Evolutionary conservation across 1,284 basidiomycete species (phyloP), one percentile per base, ranked within the genome.

Genomic region (Microbotryomycetes sp.): DNA sequence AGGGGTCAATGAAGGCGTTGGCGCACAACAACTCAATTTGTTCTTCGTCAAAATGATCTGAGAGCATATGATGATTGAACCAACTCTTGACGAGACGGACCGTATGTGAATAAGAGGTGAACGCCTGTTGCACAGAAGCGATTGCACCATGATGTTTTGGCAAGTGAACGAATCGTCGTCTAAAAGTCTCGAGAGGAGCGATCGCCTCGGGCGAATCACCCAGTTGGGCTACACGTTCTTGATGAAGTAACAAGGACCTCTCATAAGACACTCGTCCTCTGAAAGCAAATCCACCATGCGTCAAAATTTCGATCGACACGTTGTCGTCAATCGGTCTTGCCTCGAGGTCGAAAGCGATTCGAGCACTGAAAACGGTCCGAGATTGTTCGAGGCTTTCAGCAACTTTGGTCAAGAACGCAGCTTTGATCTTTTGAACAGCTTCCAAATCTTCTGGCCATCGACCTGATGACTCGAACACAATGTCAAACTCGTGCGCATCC

Each of bases 401-500:
- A 19, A 74, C 58, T 57, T 70, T 70, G 56, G 56, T 50, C 23
- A 94, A 83, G 74, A 98, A 87, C 0, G 94, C 94, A 2, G 96
- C 80, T 76, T 98, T 98, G 77, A 93, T 88, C 70, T 91, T 92
- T 76, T 97, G 93, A 51, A 97, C 88, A 0, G 92, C 92, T 19
- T 81, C 81, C 1, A 98, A 81, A 71, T 98, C 92, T 72, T 97
- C 92, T 0, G 96, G 96, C 96, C 96, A 99, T 67, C 84, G 83
- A 0, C 87, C 86, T 0, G 91, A 94, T 63, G 86, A 87, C 76
- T 96, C 92, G 70, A 96, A 93, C 75, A 92, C 88, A 46, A 97
- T 75, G 26, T 89, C 75, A 54, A 91, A 77, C 22, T 88, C 83
- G 68, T 92, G 87, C 2, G 82, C 80, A 0, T 85, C 82, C 12